Evolutionary conservation across 2,329 filamentous ascomycete species (phyloP), one percentile per base, ranked within the genome.

Genomic region (Penicillium olsonii): DNA sequence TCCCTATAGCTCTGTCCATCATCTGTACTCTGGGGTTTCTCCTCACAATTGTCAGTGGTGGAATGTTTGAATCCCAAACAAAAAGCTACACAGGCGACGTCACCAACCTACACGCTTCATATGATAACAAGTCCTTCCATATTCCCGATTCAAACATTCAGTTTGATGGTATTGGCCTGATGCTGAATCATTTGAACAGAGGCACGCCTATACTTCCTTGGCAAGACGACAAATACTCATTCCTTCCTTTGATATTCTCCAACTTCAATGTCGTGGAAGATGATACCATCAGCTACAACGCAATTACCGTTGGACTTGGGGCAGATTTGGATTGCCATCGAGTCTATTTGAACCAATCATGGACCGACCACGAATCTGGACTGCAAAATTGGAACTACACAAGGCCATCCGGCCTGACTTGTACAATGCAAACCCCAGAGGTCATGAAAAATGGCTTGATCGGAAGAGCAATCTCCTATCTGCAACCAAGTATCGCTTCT

Each of bases 31-130:
- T 19, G 56, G 2, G 18, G 55, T 14, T 55, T 57, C 24, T 45
- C 56, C 24, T 12, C 52, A 53, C 44, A 1, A 19, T 61, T 8
- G 37, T 54, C 5, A 58, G 56, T 33, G 55, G 58, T 45, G 56
- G 60, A 2, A 38, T 62, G 20, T 62, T 61, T 24, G 51, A 57
- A 17, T 56, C 60, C 18, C 38, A 53, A 14, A 34, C 5, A 4
- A 34, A 34, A 14, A 5, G 3, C 17, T 34, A 34, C 15, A 15
- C 6, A 14, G 14, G 6, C 17, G 53, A 3, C 40, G 52, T 6
- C 27, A 27, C 20, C 42, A 40, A 37, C 31, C 34, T 3, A 42
- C 42, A 5, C 17, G 14, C 5, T 15, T 12, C 9, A 12, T 29
- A 29, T 17, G 26, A 42, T 18, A 22, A 20, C 22, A 42, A 22